Evolutionary conservation across 1,139 yeast species (phyloP), one percentile per base, ranked within the genome.

Genomic region (Yamadazyma triangularis): DNA sequence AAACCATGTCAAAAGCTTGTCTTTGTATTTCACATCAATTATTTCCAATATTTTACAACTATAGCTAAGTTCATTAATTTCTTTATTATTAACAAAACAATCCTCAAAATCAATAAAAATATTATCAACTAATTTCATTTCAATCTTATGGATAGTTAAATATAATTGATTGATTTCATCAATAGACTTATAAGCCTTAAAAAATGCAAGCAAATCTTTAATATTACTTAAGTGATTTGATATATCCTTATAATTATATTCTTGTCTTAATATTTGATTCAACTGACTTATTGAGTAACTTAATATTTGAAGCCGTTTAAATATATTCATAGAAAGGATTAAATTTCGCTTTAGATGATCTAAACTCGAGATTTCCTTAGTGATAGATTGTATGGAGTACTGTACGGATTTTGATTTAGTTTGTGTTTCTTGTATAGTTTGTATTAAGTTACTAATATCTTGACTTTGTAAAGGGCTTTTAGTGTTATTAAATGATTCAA

Each of bases 241-340:
- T 34, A 89, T 81, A 38, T 83, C 85, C 14, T 69, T 61, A 55
- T 87, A 91, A 32, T 79, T 68, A 25, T 53, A 61, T 3, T 55
- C 44, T 2, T 56, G 49, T 4, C 58, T 51, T 16, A 71, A 70
- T 31, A 91, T 68, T 36, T 77, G 78, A 29, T 78, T 78, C 51
- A 82, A 83, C 10, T 95, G 93, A 21, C 79, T 79, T 3, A 86
- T 70, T 8, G 45, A 41, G 26, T 31, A 35, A 25, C 32, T 42
- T 32, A 91, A 66, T 84, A 89, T 89, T 50, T 88, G 95, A 23
- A 93, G 67, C 38, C 96, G 70, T 48, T 91, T 85, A 39, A 91
- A 68, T 22, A 89, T 77, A 1, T 94, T 87, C 84, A 91, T 85
- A 10, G 93, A 77, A 22, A 77, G 66, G 3, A 87, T 89, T 31